Conservation (phyloP, 1,284 basidiomycete species). For the Takashimella tepidaria region DNA sequence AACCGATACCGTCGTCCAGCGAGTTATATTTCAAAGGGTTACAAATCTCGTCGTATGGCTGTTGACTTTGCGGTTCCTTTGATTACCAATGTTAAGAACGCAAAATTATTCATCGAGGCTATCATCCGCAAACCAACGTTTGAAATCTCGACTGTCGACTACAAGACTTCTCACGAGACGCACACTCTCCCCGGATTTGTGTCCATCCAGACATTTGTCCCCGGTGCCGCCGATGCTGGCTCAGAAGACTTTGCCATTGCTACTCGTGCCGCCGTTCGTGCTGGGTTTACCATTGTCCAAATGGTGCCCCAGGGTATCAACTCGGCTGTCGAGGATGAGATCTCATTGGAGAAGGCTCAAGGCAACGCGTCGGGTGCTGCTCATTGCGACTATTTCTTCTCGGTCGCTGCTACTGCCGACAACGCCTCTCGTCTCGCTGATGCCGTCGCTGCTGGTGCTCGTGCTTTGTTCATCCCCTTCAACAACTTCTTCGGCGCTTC, state of each 20-base stretch:
- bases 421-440: slow-evolving; percentile 66
- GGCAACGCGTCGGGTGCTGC: slow-evolving; percentile 60
- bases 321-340: slow-evolving; percentile 61
- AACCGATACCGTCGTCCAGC: slow-evolving; percentile 97
- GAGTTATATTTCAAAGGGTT: slow-evolving; percentile 95
- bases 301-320: slow-evolving; percentile 67
- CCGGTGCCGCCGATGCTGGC: slow-evolving; percentile 56
- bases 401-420: slow-evolving; percentile 65
- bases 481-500: slow-evolving; percentile 55
- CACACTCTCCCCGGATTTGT: slow-evolving; percentile 89
- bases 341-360: slow-evolving; percentile 64
- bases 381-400: slow-evolving; percentile 81
- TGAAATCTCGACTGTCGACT: slow-evolving; percentile 85
- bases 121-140: slow-evolving; percentile 79
- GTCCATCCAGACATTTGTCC: slow-evolving; percentile 85
- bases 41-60: slow-evolving; percentile 96
- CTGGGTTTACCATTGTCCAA: slow-evolving; percentile 79
- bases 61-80: slow-evolving; percentile 97
- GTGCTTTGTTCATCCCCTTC: slow-evolving; percentile 80
- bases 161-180: slow-evolving; percentile 88
- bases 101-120: slow-evolving; percentile 93
- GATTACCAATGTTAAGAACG: slow-evolving; percentile 98
- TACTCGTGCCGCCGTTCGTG: slow-evolving; percentile 74
- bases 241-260: slow-evolving; percentile 64
- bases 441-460: slow-evolving; percentile 69